phyloP scores from a whole-genome alignment of 1,284 basidiomycete species.

The Ustilago loliicola region DNA sequence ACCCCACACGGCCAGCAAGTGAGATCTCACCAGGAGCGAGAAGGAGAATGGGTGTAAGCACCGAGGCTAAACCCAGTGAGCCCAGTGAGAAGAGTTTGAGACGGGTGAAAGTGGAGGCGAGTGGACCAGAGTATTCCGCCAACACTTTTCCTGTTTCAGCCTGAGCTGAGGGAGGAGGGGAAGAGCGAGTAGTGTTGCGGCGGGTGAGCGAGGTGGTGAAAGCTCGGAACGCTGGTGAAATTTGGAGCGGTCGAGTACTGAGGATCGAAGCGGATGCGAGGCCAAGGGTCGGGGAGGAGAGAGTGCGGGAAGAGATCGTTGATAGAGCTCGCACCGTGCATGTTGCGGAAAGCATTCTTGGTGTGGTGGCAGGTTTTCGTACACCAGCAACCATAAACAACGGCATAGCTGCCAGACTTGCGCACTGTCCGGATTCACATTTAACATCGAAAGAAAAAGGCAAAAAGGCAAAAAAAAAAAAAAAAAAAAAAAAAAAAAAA shows the following conservation, averaged over 20 bases:
- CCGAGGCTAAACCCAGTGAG: slow-evolving; percentile 80
- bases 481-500: slow-evolving; percentile 6
- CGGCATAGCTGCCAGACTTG: neutral
- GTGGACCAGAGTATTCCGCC: slow-evolving; percentile 75
- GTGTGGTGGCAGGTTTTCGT: neutral
- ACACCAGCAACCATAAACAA: slow-evolving; percentile 1
- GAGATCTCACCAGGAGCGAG: slow-evolving; percentile 82
- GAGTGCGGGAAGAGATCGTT: neutral
- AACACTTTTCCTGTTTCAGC: slow-evolving; percentile 7
- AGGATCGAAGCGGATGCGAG: neutral
- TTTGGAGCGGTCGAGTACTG: neutral
- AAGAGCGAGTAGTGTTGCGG: neutral
- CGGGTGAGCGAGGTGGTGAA: slow-evolving; percentile 9
- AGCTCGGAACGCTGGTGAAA: neutral
- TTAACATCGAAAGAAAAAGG: neutral
- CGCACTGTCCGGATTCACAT: neutral
- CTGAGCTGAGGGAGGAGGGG: neutral
- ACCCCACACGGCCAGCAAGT: slow-evolving; percentile 77
- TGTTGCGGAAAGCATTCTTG: neutral
- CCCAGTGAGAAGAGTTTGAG: slow-evolving; percentile 86
- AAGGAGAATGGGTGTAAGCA: slow-evolving; percentile 83
- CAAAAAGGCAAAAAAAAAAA: slow-evolving; percentile 13
- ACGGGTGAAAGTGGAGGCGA: slow-evolving; percentile 79
- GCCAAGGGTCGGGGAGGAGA: neutral
- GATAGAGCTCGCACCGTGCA: neutral